Evolutionary conservation across 1,284 basidiomycete species (phyloP).

Genomic region (Cutaneotrichosporon cutaneum): DNA sequence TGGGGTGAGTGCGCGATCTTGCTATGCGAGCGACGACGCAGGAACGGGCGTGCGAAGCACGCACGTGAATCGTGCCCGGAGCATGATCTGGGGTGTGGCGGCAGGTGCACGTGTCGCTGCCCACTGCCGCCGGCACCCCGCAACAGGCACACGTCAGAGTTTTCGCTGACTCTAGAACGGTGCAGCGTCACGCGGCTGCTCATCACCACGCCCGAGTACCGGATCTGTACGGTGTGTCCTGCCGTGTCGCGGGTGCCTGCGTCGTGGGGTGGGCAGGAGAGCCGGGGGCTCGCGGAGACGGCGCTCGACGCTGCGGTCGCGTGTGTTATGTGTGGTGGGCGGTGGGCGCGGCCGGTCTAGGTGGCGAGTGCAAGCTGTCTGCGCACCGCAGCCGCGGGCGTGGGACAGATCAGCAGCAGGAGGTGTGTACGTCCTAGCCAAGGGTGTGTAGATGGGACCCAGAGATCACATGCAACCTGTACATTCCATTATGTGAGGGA

Average conservation of each 20-base stretch:
- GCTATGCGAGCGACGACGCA: too few relatives aligned
- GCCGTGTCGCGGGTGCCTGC: slow-evolving; percentile 38
- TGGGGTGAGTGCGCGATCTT: slow-evolving; percentile 37
- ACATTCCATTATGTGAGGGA: neutral
- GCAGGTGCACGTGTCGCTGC: neutral
- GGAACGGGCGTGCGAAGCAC: neutral
- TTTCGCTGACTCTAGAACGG: slow-evolving; percentile 24
- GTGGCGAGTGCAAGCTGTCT: too few relatives aligned
- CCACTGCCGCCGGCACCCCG: neutral
- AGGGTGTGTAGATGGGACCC: too few relatives aligned
- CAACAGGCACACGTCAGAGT: neutral
- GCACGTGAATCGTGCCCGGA: too few relatives aligned
- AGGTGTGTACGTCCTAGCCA: too few relatives aligned
- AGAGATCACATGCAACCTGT: neutral
- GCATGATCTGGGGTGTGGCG: too few relatives aligned
- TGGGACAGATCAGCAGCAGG: too few relatives aligned
- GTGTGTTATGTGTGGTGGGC: slow-evolving; percentile 44
- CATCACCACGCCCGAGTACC: slow-evolving; percentile 40
- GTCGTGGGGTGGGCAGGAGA: neutral
- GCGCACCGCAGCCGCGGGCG: too few relatives aligned
- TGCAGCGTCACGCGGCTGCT: slow-evolving; percentile 42
- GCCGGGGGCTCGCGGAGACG: slow-evolving; percentile 24
- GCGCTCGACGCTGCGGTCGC: slow-evolving; percentile 34
- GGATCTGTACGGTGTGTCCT: slow-evolving; percentile 44
- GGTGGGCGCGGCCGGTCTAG: slow-evolving; percentile 39